These are phyloP conservation scores for Smithsoniella earleae DNA, from an alignment of 163 green algal genomes.

Conservation along the genomic window DNA sequence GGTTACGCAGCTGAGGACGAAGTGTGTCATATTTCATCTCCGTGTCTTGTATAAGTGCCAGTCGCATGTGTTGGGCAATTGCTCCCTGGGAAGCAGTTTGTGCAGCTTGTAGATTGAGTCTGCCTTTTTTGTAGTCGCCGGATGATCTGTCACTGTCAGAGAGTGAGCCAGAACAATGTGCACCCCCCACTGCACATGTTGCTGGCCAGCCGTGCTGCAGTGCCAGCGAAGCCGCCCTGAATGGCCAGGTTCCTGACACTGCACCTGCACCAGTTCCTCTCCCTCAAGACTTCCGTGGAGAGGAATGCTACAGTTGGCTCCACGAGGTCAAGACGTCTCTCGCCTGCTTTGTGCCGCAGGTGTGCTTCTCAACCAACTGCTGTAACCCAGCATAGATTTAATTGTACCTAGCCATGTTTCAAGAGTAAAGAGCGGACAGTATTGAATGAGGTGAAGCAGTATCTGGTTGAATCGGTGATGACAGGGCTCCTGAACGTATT, in stretches of 20 bases:
- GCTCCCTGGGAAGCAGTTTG: too few relatives aligned
- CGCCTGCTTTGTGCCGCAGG: constrained; percentile 24
- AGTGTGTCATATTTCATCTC: neutral
- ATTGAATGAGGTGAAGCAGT: too few relatives aligned
- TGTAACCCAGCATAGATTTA: too few relatives aligned
- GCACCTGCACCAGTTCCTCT: neutral
- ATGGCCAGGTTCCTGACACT: neutral
- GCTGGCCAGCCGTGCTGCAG: neutral
- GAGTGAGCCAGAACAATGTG: too few relatives aligned
- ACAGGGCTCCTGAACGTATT: too few relatives aligned
- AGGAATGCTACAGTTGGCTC: constrained; percentile 2
- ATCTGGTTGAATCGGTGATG: too few relatives aligned
- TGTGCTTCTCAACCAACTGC: too few relatives aligned
- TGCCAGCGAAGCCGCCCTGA: neutral
- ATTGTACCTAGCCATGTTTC: too few relatives aligned
- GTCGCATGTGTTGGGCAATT: neutral
- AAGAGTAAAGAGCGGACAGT: too few relatives aligned
- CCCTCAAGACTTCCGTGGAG: neutral
- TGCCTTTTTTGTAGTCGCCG: neutral
- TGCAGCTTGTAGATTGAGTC: too few relatives aligned
- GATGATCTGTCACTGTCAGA: neutral
- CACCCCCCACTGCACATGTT: neutral
- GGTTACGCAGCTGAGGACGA: neutral
- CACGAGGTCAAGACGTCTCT: neutral
- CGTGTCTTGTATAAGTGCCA: neutral